Evolutionary conservation across 2,329 filamentous ascomycete species (phyloP).

Genomic region (Claviceps humidiphila): DNA sequence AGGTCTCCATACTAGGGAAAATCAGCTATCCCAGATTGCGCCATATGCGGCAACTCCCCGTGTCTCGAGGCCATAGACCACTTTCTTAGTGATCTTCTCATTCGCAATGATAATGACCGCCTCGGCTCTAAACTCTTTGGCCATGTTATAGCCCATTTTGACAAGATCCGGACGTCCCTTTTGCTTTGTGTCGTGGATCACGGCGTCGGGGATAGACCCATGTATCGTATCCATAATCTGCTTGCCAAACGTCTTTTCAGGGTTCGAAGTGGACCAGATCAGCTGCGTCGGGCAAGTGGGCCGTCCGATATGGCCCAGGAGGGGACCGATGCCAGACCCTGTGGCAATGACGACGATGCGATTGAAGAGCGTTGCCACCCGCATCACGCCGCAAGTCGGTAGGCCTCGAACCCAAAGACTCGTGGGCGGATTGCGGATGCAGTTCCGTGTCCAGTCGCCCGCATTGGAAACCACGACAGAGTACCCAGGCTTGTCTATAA

Average conservation of each 20-base stretch:
- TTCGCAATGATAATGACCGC: conserved; percentile 65
- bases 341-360: conserved; percentile 55
- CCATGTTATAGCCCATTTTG: conserved; percentile 37
- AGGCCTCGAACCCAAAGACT: conserved; percentile 56
- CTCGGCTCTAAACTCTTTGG: conserved; percentile 44
- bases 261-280: conserved; percentile 54
- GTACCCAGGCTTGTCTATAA: conserved; percentile 32
- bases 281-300: conserved; percentile 41
- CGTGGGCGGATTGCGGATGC: conserved; percentile 48
- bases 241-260: conserved; percentile 48
- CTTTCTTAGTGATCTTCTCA: conserved; percentile 49
- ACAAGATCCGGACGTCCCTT: conserved; percentile 46
- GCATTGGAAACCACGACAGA: conserved; percentile 59
- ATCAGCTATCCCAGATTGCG: conserved; percentile 53
- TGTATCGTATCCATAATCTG: conserved; percentile 42
- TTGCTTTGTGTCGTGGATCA: conserved; percentile 53
- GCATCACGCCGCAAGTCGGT: conserved; percentile 53
- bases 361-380: conserved; percentile 52
- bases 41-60: conserved; percentile 56
- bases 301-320: conserved; percentile 44
- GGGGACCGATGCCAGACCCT: conserved; percentile 60
- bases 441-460: conserved; percentile 58
- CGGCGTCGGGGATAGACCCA: conserved; percentile 43
- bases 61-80: conserved; percentile 56
- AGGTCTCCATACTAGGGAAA: neutral